These are phyloP conservation scores for Oryza glumipatula DNA, from an alignment of 176 grass and related monocot species.

Conservation along the genomic window DNA sequence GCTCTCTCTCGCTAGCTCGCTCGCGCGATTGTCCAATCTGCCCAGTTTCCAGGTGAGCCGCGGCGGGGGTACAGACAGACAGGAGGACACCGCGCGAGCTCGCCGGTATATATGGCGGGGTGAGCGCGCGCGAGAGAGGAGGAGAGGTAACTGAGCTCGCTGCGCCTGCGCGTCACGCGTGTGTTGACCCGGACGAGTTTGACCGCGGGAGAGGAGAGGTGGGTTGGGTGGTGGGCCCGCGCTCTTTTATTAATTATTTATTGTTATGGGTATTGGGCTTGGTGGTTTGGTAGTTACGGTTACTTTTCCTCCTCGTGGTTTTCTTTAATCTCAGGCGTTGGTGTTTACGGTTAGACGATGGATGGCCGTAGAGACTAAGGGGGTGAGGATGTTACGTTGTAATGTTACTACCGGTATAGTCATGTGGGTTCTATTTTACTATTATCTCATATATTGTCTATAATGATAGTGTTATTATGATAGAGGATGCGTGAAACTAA, in stretches of 20 bases:
- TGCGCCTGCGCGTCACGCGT: background rate
- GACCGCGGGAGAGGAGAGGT: background rate
- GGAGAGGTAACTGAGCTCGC: background rate
- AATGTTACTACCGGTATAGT: no score
- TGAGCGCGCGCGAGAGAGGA: background rate
- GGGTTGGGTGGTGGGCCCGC: slow-evolving; percentile 16
- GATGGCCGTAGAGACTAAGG: no score
- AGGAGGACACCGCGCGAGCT: background rate
- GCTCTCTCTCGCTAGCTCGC: background rate
- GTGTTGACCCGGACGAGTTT: slow-evolving; percentile 38
- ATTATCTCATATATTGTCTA: no score
- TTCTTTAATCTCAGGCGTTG: background rate
- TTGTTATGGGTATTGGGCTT: background rate
- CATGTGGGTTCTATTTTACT: no score
- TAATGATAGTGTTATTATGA: no score
- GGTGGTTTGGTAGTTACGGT: slow-evolving; percentile 13
- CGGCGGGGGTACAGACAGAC: background rate
- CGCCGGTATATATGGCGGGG: slow-evolving; percentile 37
- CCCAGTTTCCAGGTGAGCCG: background rate
- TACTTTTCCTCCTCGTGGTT: background rate
- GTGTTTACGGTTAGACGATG: background rate
- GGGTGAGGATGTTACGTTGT: no score
- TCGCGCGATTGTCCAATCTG: background rate
- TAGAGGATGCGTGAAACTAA: no score
- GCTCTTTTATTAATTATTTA: background rate